A percentile compares a stretch with the other conserved stretches of the same genome.
These are phyloP conservation scores for Yarrowia sp. DNA, from an alignment of 805 yeast species.

Conservation along the genomic window DNA sequence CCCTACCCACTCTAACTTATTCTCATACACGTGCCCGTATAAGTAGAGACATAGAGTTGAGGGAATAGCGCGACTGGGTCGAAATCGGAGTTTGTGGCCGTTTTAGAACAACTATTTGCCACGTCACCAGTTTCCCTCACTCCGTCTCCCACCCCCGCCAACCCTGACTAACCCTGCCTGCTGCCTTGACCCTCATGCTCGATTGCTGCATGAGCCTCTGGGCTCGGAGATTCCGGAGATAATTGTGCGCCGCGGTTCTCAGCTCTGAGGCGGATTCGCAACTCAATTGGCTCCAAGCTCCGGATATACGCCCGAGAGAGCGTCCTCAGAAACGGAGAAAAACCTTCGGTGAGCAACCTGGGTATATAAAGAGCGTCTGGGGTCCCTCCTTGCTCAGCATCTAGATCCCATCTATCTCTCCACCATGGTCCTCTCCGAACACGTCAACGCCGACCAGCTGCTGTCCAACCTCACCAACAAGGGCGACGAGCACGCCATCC, in stretches of 20 bases:
- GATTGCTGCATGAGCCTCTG: conserved; percentile 11
- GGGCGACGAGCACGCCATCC: conserved; percentile 25
- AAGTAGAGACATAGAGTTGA: not conserved
- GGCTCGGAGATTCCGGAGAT: conserved; percentile 23
- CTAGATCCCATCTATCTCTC: too few relatives aligned
- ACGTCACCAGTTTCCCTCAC: too few relatives aligned
- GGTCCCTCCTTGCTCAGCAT: too few relatives aligned
- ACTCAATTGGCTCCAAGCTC: conserved; percentile 1
- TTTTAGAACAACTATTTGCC: too few relatives aligned
- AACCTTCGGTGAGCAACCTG: too few relatives aligned
- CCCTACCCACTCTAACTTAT: too few relatives aligned
- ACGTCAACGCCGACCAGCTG: conserved; percentile 43
- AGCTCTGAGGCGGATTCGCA: not conserved
- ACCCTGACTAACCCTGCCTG: too few relatives aligned
- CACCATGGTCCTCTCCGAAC: conserved; percentile 38
- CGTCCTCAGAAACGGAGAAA: too few relatives aligned
- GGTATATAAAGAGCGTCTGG: not conserved
- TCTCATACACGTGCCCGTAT: conserved; percentile 20
- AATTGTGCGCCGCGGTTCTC: too few relatives aligned
- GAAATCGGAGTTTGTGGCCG: too few relatives aligned
- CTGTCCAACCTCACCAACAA: conserved; percentile 43
- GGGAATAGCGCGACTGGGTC: conserved; percentile 15
- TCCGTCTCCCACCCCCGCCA: too few relatives aligned
- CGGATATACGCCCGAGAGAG: not conserved
- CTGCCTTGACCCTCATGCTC: not conserved